Base-by-base conservation (phyloP, 148 eudicot species). In the Talinum fruticosum region DNA sequence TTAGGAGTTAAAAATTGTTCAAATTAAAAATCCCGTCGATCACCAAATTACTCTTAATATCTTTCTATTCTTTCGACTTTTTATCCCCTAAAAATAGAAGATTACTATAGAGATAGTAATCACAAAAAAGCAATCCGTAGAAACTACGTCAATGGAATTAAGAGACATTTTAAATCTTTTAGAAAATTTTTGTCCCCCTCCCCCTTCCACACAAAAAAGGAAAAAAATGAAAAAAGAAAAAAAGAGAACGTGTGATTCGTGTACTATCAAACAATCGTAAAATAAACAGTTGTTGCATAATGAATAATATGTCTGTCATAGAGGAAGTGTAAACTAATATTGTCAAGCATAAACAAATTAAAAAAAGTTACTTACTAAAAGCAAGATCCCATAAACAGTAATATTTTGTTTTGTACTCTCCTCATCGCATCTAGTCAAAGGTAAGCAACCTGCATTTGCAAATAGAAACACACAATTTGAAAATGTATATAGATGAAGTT, bases 311-410 rank as follows among this genome's bases (percentile, higher is more conserved):
- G 13, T 26, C 34, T 26, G 13, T 26, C 34, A 26, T 15, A 1
- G 18, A 45, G 14, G 26, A 5, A 44, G 26, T 45, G 24, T 3
- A 30, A 16, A 51, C 3, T 54, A 53, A 53, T 54, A 72, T 28
- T 73, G 65, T 24, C 41, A 32, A 18, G 32, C 41, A 51, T 7
- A 28, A 35, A 35, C 19, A 4, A 5, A 73, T 73, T 38, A 71
- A 24, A 35, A 34, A n/a, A 80, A 72, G 30, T 51, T 67, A 87
- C 97, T 91, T 88, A 93, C 98, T 79, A 87, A 87, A 82, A 91
- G 87, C 71, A 93, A 65, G 82, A 93, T 61, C 32, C 98, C 98
- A 77, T 91, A 93, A 38, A 87, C 92, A 57, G 94, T 93, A 47
- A 88, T 91, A 78, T 93, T 93, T 69, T 93, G 98, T 79, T 78